Conservation (phyloP, 352 stramenopile species). For the Stramenopiles sp. region DNA sequence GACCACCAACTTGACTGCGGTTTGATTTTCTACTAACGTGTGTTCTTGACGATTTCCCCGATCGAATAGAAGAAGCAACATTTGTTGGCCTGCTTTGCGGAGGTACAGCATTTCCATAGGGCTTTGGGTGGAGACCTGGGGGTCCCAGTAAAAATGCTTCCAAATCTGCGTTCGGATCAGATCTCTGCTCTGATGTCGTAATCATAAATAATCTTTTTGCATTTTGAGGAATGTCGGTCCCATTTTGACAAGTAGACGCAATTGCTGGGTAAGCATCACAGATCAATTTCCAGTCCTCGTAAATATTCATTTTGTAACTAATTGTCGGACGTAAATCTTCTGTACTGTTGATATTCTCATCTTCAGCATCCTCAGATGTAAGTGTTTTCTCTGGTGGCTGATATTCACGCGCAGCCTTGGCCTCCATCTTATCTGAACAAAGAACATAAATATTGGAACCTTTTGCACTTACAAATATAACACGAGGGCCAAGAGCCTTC, state of each 20-base stretch:
- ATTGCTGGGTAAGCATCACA: slow-evolving; percentile 7
- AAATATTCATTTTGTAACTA: not conserved
- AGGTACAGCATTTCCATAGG: slow-evolving; percentile 8
- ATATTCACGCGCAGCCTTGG: not conserved
- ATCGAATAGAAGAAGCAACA: not conserved
- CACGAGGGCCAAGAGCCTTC: not conserved
- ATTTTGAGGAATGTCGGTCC: not conserved
- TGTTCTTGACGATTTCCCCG: not conserved
- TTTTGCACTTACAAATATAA: not conserved
- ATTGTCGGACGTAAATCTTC: not conserved
- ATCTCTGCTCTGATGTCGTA: not conserved
- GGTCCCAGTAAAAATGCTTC: slow-evolving; percentile 3
- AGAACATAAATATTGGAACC: not conserved
- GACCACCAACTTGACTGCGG: not conserved
- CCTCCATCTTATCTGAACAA: not conserved
- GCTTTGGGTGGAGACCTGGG: not conserved
- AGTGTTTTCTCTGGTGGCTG: not conserved
- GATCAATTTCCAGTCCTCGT: slow-evolving; percentile 6
- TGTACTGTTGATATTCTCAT: not conserved
- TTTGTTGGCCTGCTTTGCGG: not conserved
- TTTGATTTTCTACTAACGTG: not conserved
- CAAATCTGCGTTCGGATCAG: not conserved
- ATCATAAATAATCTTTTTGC: slow-evolving; percentile 3
- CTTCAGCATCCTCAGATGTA: not conserved
- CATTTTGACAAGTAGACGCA: not conserved